These are phyloP conservation scores for Tricholoma furcatifolium DNA, from an alignment of 768 basidiomycete species.

Conservation along the genomic window DNA sequence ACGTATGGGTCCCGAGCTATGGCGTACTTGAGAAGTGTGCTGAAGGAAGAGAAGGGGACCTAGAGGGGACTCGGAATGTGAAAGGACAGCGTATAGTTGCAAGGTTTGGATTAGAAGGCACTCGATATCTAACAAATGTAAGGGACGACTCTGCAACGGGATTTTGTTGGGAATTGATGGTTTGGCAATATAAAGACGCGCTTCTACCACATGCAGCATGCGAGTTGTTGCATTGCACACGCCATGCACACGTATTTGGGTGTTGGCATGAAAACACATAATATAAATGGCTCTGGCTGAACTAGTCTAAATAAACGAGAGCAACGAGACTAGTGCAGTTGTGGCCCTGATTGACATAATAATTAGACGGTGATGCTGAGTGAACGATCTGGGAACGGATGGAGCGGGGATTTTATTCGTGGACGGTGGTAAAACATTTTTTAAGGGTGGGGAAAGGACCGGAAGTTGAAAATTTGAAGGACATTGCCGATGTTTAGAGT, in stretches of 20 bases:
- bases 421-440: slow-evolving; percentile 26
- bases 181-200: slow-evolving; percentile 7
- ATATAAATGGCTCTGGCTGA: background rate
- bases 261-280: too few species aligned
- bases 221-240: too few species aligned
- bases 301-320: background rate
- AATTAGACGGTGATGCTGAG: background rate
- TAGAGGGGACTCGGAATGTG: too few species aligned
- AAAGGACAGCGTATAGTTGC: too few species aligned
- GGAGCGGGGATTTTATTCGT: background rate
- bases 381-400: too few species aligned
- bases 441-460: slow-evolving; percentile 34
- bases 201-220: background rate
- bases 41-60: background rate
- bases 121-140: too few species aligned
- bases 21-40: background rate
- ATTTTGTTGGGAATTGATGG: slow-evolving; percentile 6
- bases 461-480: slow-evolving; percentile 52
- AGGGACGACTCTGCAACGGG: background rate
- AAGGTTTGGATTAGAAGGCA: too few species aligned
- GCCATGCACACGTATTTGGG: background rate
- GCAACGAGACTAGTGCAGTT: background rate
- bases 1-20: slow-evolving; percentile 1
- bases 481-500: slow-evolving; percentile 45
- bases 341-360: background rate